These are phyloP conservation scores for Eucalyptus paniculata DNA, from an alignment of 345 rosid species.

Conservation along the genomic window DNA sequence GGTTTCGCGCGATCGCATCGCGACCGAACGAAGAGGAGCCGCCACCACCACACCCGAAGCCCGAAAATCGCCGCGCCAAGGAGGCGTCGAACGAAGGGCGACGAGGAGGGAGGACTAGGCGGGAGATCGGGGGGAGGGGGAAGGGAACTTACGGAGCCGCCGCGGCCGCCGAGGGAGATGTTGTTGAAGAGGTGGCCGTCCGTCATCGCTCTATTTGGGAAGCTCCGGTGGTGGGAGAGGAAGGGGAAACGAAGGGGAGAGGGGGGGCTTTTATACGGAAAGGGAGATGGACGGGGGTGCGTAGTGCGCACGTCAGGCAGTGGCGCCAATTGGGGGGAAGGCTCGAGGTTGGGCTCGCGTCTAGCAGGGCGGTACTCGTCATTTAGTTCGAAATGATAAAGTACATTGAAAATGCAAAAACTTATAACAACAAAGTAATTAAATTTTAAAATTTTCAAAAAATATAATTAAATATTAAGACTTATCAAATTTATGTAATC, in stretches of 20 bases:
- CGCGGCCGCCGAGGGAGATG: constrained; percentile 80
- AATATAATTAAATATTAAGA: too few species aligned
- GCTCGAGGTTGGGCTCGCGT: not conserved
- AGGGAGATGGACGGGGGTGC: not conserved
- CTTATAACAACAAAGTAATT: too few species aligned
- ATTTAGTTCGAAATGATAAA: not conserved
- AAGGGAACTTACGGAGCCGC: constrained; percentile 46
- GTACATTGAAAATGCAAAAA: too few species aligned
- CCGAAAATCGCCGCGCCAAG: not conserved
- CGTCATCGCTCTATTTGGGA: constrained; percentile 15
- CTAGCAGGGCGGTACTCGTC: not conserved
- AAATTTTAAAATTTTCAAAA: too few species aligned
- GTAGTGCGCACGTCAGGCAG: not conserved
- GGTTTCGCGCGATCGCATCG: not conserved
- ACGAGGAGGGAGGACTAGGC: not conserved
- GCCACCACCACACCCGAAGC: not conserved
- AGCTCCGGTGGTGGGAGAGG: not conserved
- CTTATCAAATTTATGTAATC: too few species aligned
- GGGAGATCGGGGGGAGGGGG: not conserved
- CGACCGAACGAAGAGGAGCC: not conserved
- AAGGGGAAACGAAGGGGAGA: not conserved
- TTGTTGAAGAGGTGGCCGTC: constrained; percentile 74
- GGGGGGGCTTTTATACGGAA: not conserved
- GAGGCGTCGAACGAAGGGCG: not conserved
- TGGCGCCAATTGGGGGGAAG: not conserved